Conservation (phyloP, 78 protist genomes). For the Anaeramoeba flamelloides region DNA sequence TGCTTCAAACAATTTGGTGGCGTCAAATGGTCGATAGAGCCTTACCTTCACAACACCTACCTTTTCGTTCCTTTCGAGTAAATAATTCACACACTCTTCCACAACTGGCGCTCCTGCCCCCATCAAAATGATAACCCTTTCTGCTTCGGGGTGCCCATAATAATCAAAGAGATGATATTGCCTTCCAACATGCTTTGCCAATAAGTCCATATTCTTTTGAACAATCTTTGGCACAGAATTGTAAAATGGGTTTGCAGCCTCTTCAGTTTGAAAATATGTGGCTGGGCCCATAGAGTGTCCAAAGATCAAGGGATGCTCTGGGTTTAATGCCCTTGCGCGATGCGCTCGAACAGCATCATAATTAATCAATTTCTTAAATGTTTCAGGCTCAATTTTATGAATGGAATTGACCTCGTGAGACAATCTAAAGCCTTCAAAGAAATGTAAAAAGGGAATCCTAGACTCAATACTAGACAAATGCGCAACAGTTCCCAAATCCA, state of each 20-base stretch:
- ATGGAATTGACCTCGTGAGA: slow-evolving; percentile 33
- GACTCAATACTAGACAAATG: slow-evolving; percentile 28
- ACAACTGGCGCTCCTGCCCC: slow-evolving; percentile 18
- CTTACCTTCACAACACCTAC: slow-evolving; percentile 46
- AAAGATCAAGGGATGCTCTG: slow-evolving; percentile 29
- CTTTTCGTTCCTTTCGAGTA: slow-evolving; percentile 18
- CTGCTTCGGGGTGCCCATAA: slow-evolving; percentile 38
- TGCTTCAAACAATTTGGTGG: slow-evolving; percentile 20
- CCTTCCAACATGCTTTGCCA: slow-evolving; percentile 28
- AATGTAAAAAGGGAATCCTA: slow-evolving; percentile 41
- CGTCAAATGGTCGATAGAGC: slow-evolving; percentile 47
- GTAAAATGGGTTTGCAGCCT: slow-evolving; percentile 26
- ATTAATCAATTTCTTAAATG: too few species aligned
- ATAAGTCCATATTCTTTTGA: slow-evolving; percentile 22
- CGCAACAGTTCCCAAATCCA: slow-evolving; percentile 34
- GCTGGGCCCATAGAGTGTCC: slow-evolving; percentile 19
- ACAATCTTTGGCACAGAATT: slow-evolving; percentile 23
- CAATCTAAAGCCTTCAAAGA: slow-evolving; percentile 50
- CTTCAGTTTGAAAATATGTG: slow-evolving; percentile 27
- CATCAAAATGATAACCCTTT: slow-evolving; percentile 35
- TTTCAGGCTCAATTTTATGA: too few species aligned
- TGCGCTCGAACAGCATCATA: slow-evolving; percentile 10
- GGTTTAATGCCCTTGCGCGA: slow-evolving; percentile 32
- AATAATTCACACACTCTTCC: slow-evolving; percentile 19
- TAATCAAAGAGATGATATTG: slow-evolving; percentile 27